Percentiles rank a stretch among this genome's conserved stretches.
phyloP scores from a whole-genome alignment of 2,329 filamentous ascomycete species.

The Aspergillus udagawae region DNA sequence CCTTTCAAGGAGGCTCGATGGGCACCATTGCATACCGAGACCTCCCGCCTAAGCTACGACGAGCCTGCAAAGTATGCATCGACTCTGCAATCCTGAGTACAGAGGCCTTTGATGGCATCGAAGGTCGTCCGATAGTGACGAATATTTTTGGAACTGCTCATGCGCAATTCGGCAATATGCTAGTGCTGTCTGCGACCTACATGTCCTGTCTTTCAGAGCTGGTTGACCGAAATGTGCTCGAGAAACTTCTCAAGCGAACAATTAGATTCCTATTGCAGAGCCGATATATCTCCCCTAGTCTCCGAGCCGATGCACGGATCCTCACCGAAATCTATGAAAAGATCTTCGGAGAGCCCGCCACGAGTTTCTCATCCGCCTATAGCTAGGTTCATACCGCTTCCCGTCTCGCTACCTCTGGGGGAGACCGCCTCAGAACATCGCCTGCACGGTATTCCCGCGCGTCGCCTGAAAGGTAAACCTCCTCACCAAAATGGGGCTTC shows the following conservation, averaged over 20 bases:
- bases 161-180: constrained; percentile 96
- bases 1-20: background rate
- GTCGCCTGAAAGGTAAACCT: background rate
- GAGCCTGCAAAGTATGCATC: constrained; percentile 60
- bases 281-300: constrained; percentile 68
- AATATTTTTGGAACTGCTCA: constrained; percentile 94
- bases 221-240: constrained; percentile 55
- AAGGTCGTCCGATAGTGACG: constrained; percentile 74
- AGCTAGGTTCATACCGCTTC: background rate
- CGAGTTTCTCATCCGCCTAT: constrained; percentile 3
- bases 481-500: background rate
- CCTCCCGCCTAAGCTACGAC: constrained; percentile 44
- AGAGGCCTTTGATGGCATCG: constrained; percentile 66
- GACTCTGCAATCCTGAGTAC: constrained; percentile 80
- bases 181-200: constrained; percentile 82
- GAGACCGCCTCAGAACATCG: no score
- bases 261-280: constrained; percentile 71
- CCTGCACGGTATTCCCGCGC: no score
- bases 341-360: constrained; percentile 37
- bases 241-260: constrained; percentile 64
- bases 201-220: constrained; percentile 60
- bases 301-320: constrained; percentile 70
- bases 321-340: constrained; percentile 52
- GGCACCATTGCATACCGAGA: constrained; percentile 18
- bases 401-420: background rate